Evolutionary conservation across 129 eudicot genomes (phyloP).

Genomic region (Pseudognaphalium luteoalbum): DNA sequence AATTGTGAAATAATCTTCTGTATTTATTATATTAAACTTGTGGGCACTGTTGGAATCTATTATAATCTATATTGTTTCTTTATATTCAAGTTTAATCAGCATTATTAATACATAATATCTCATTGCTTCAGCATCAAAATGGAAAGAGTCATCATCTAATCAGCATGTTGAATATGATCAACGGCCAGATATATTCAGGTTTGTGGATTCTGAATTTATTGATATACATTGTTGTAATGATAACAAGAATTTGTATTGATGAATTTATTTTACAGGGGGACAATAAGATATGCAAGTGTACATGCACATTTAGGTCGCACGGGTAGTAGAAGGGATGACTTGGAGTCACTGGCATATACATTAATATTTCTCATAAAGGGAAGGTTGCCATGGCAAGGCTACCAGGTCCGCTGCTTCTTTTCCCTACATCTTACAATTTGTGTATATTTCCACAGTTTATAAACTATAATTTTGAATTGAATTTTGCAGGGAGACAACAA

Average conservation of each 20-base stretch:
- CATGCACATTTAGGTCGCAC: slow-evolving; percentile 99
- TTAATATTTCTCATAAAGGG: slow-evolving; percentile 90
- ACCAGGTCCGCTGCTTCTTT: slow-evolving; percentile 59
- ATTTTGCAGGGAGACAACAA: slow-evolving; percentile 55
- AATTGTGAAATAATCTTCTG: background rate
- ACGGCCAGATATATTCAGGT: slow-evolving; percentile 99
- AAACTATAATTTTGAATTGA: slow-evolving; percentile 1
- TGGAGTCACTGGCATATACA: slow-evolving; percentile 97
- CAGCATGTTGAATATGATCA: slow-evolving; percentile 95
- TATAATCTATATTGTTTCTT: background rate
- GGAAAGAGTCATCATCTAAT: slow-evolving; percentile 91
- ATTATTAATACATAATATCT: slow-evolving; percentile 21
- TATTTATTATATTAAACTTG: background rate
- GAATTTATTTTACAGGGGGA: slow-evolving; percentile 62
- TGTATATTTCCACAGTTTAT: background rate
- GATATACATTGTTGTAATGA: background rate
- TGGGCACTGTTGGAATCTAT: background rate
- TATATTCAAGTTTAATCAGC: background rate
- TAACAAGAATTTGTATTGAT: background rate
- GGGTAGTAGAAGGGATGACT: slow-evolving; percentile 98
- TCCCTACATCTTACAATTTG: background rate
- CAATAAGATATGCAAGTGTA: slow-evolving; percentile 97
- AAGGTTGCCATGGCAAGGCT: slow-evolving; percentile 99
- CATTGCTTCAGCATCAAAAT: slow-evolving; percentile 72
- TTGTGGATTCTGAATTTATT: slow-evolving; percentile 25